Percentiles rank a stretch among this genome's conserved stretches.
These are phyloP conservation scores for Cladophialophora carrionii DNA, from an alignment of 2,329 filamentous ascomycete genomes.

Conservation along the genomic window DNA sequence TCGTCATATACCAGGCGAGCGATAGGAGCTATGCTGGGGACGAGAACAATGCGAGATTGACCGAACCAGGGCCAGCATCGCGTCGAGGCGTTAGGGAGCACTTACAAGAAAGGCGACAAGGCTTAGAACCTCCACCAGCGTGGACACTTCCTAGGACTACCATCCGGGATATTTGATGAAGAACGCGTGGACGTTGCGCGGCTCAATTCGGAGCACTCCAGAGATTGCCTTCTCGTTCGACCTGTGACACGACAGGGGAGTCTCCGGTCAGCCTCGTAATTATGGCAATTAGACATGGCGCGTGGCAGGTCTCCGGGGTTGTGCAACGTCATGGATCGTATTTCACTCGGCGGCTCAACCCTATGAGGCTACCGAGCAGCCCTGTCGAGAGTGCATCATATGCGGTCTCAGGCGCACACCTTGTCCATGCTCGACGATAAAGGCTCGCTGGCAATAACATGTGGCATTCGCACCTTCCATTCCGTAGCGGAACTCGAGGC, in stretches of 20 bases:
- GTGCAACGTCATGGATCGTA: slow-evolving; percentile 2
- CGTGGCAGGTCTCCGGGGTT: slow-evolving; percentile 3
- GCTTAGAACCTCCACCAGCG: neutral
- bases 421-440: neutral
- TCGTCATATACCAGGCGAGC: neutral
- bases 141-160: neutral
- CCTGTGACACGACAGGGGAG: neutral
- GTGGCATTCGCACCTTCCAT: neutral
- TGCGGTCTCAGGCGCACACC: slow-evolving; percentile 5
- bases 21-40: neutral
- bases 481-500: slow-evolving; percentile 4
- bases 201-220: neutral
- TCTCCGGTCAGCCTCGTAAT: neutral
- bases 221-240: neutral
- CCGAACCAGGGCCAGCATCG: neutral
- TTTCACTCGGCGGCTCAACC: slow-evolving; percentile 4
- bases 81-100: neutral
- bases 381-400: slow-evolving; percentile 3
- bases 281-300: neutral
- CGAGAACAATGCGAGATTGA: neutral
- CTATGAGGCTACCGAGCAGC: neutral
- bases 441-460: neutral
- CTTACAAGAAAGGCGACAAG: neutral
- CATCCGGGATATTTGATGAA: neutral
- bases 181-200: neutral